Conservation (phyloP, 805 yeast species). For the Kazachstania africana region DNA sequence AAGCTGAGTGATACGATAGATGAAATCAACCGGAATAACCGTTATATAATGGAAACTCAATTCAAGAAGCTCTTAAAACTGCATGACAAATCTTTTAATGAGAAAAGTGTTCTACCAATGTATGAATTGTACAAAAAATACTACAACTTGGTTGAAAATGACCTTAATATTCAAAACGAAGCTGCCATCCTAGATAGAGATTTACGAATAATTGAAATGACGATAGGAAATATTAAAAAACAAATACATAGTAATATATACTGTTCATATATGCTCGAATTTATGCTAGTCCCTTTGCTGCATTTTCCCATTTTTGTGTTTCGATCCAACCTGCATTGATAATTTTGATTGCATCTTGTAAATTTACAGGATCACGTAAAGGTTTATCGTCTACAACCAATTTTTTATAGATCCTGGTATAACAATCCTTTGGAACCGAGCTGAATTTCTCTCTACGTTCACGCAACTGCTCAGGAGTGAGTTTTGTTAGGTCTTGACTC, state of each 20-base stretch:
- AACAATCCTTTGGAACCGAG: slow-evolving; percentile 37
- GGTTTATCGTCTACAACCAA: slow-evolving; percentile 60
- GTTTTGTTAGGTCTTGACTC: slow-evolving; percentile 28
- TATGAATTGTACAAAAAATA: slow-evolving; percentile 13
- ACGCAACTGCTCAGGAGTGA: slow-evolving; percentile 1
- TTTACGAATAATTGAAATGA: slow-evolving; percentile 55
- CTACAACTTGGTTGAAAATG: slow-evolving; percentile 8
- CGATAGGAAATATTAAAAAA: slow-evolving; percentile 16
- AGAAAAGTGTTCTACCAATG: slow-evolving; percentile 15
- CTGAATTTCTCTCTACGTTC: slow-evolving; percentile 13
- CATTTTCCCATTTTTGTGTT: slow-evolving; percentile 60
- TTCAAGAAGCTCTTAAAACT: slow-evolving; percentile 15
- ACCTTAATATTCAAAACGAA: slow-evolving; percentile 37
- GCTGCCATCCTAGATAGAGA: slow-evolving; percentile 66
- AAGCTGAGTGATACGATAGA: slow-evolving; percentile 7
- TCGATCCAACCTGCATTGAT: slow-evolving; percentile 80
- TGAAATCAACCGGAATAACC: slow-evolving; percentile 20
- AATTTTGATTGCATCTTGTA: slow-evolving; percentile 58
- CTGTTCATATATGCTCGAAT: neutral
- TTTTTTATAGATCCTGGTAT: slow-evolving; percentile 51
- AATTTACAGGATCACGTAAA: slow-evolving; percentile 58
- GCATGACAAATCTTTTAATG: slow-evolving; percentile 20
- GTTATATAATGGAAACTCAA: slow-evolving; percentile 19
- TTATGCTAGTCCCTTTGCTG: slow-evolving; percentile 27
- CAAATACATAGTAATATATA: neutral